phyloP scores from a whole-genome alignment of 176 grass and related monocot species.

The Musa beccarii region DNA sequence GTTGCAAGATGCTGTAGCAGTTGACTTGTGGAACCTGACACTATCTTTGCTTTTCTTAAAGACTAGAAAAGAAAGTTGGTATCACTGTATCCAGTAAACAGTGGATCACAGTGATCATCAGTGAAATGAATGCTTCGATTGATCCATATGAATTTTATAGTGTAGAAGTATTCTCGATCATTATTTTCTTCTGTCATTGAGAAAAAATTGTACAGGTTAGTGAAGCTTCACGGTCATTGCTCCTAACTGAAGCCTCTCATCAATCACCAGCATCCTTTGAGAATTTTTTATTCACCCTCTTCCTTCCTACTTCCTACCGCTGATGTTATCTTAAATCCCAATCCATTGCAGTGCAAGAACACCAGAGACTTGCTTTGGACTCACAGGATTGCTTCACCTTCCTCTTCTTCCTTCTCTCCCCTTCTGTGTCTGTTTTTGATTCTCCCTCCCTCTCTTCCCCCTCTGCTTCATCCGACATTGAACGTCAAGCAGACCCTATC shows the following conservation, averaged over 20 bases:
- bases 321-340: background rate
- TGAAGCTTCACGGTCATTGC: background rate
- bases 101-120: too few species aligned
- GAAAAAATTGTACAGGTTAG: background rate
- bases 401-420: background rate
- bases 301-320: background rate
- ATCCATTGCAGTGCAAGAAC: constrained; percentile 1
- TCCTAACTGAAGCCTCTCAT: background rate
- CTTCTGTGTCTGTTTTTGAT: background rate
- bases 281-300: background rate
- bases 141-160: too few species aligned
- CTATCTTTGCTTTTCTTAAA: background rate
- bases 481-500: background rate
- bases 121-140: too few species aligned
- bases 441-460: background rate
- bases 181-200: too few species aligned
- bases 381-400: constrained; percentile 3
- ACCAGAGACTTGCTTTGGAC: background rate
- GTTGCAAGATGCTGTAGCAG: too few species aligned
- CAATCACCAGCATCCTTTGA: background rate
- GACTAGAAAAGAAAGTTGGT: too few species aligned
- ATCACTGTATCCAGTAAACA: too few species aligned
- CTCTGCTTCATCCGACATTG: background rate
- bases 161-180: too few species aligned
- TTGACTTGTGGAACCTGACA: too few species aligned